Base-by-base conservation (phyloP, 805 yeast species). In the Metschnikowia santaceciliae region DNA sequence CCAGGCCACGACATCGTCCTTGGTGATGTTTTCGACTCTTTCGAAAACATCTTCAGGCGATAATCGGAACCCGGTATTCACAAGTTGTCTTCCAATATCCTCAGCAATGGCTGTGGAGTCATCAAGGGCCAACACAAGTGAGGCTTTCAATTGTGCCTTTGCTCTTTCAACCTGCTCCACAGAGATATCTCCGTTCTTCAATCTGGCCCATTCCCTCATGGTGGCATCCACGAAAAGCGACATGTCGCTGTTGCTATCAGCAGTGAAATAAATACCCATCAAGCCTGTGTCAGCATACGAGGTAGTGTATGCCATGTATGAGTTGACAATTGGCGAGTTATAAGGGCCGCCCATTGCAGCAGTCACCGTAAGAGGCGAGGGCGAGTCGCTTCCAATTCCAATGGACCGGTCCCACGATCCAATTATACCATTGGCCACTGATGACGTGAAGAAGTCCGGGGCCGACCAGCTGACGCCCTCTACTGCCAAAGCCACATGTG, bases 401-500 rank as follows among this genome's bases (percentile, higher is more conserved):
- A 86, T 72, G 6, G 96, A 84, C 64, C 99, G 83, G 69, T 94
- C 98, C 98, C 98, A 94, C 62, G 90, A 88, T 36, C 99, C 99
- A 42, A 94, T 86, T 51, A 94, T 86, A 10, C 98, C 97, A 73
- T 94, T 97, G 6, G 97, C 95, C 1, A 92, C 96, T 37, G 95
- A 78, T 0, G 96, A 97, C 17, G 95, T 86, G 75, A 90, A 91
- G 72, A 91, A 94, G 67, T 94, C 97, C 10, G 95, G 90, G 2
- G 94, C 89, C 35, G 88, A 86, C 99, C 99, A 94, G 36, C 96
- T 86, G 22, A 91, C 97, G 61, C 99, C 98, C 75, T 94, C 98
- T n/a, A 94, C 85, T 11, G 97, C 94, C 48, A 94, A 72, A 4
- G 97, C 99, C 49, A 91, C 81, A 70, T 94, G 95, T 1, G 97